These are phyloP conservation scores for Syzygium oleosum DNA, from an alignment of 345 rosid species.

Conservation along the genomic window DNA sequence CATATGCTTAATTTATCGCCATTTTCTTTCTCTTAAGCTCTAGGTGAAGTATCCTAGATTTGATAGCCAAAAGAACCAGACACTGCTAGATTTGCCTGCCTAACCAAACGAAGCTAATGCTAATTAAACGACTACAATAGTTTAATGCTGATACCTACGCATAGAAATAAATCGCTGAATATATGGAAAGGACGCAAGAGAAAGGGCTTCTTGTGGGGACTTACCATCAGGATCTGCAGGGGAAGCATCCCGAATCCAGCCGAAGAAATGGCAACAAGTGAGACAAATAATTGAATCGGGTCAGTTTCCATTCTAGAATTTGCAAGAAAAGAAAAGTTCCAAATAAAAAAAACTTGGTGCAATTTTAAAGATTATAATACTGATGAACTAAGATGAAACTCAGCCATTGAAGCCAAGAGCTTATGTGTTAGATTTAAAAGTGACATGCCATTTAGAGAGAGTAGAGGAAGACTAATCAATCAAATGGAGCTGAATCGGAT, in stretches of 20 bases:
- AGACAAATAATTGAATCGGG: neutral
- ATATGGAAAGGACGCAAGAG: neutral
- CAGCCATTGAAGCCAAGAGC: neutral
- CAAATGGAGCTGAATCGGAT: neutral
- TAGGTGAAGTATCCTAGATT: neutral
- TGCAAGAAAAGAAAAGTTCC: neutral
- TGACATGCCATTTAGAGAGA: neutral
- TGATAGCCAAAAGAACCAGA: neutral
- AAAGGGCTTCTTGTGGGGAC: constrained; percentile 3
- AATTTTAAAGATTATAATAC: neutral
- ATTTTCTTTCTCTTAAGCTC: neutral
- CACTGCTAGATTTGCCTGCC: neutral
- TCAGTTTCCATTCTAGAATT: neutral
- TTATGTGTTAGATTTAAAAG: neutral
- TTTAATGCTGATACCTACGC: neutral
- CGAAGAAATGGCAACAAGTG: neutral
- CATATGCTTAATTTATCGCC: neutral
- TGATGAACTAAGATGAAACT: neutral
- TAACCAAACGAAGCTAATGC: neutral
- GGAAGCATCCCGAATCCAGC: neutral
- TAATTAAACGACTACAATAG: neutral
- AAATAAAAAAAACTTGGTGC: neutral
- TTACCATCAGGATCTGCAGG: constrained; percentile 91
- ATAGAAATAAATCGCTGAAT: neutral
- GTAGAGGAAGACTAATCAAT: neutral